Percentiles rank a stretch among this genome's conserved stretches.
These are phyloP conservation scores for Backusella tarrabulga DNA, from an alignment of 192 early-diverging fungal species.

Conservation along the genomic window DNA sequence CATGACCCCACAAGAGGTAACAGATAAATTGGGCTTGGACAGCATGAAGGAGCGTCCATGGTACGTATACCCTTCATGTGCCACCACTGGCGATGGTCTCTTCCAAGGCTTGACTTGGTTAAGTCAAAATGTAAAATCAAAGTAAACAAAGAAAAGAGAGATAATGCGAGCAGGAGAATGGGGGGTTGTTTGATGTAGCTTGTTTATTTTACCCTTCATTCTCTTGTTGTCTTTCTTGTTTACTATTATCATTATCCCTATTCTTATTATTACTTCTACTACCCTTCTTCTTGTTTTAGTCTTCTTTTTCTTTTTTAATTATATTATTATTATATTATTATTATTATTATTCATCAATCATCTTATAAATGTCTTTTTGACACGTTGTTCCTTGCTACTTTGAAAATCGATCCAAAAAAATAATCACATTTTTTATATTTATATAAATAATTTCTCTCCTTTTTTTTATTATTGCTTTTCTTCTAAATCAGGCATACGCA, in stretches of 20 bases:
- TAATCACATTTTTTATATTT: background rate
- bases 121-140: conserved; percentile 65
- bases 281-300: background rate
- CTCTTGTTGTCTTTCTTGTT: background rate
- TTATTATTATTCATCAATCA: background rate
- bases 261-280: background rate
- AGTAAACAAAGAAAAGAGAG: conserved; percentile 1
- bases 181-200: too few relatives aligned
- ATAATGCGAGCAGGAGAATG: too few relatives aligned
- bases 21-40: conserved; percentile 83
- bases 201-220: too few relatives aligned
- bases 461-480: background rate
- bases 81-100: conserved; percentile 76
- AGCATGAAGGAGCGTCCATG: conserved; percentile 85
- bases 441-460: background rate
- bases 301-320: background rate
- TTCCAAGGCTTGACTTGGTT: conserved; percentile 83
- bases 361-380: background rate
- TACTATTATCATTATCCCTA: background rate
- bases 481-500: conserved; percentile 79
- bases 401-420: background rate
- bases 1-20: conserved; percentile 92
- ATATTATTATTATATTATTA: background rate
- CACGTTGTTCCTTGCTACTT: background rate
- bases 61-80: conserved; percentile 89